Evolutionary conservation across 441 rosid species (phyloP).

Genomic region (Croton setiger): DNA sequence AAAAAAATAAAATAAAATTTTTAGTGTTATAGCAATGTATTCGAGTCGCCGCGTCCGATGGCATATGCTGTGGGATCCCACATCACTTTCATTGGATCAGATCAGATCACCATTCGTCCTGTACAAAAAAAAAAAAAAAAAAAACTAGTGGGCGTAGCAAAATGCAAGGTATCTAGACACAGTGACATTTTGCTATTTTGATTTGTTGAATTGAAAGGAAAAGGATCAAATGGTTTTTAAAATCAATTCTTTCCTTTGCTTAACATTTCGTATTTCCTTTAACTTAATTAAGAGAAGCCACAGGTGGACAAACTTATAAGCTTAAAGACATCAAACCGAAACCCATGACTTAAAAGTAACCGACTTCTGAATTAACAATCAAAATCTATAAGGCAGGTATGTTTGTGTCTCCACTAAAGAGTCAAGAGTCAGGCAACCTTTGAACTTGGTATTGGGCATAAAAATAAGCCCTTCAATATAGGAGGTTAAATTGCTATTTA

Average conservation of each 20-base stretch:
- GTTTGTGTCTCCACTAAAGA: neutral
- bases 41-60: constrained; percentile 34
- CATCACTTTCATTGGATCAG: neutral
- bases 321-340: too few species aligned
- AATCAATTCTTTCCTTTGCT: neutral
- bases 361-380: too few species aligned
- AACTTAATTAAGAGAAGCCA: too few species aligned
- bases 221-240: neutral
- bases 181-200: too few species aligned
- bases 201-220: neutral
- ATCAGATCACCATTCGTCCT: neutral
- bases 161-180: constrained; percentile 5
- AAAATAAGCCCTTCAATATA: too few species aligned
- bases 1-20: neutral
- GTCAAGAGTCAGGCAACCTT: neutral
- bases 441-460: neutral
- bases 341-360: too few species aligned
- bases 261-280: neutral
- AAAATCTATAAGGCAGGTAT: too few species aligned
- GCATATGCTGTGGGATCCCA: constrained; percentile 39
- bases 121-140: neutral
- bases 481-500: neutral
- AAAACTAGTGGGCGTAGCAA: constrained; percentile 5
- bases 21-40: constrained; percentile 3
- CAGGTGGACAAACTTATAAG: too few species aligned